A percentile compares a stretch with the other conserved stretches of the same genome.
Evolutionary conservation across 2,329 filamentous ascomycete species (phyloP).

Genomic region (Sclerotinia spermophila): DNA sequence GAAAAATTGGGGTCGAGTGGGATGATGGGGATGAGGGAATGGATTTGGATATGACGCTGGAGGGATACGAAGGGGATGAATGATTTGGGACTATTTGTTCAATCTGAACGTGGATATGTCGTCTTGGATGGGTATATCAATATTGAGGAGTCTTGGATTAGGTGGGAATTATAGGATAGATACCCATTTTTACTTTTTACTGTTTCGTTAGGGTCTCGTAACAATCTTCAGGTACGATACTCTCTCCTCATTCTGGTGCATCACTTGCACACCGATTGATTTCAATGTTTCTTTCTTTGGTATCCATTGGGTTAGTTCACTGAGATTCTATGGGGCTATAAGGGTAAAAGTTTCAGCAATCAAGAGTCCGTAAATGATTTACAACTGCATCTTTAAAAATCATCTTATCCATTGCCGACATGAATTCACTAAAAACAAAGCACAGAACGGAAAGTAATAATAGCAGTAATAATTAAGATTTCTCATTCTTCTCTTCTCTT

Average conservation of each 20-base stretch:
- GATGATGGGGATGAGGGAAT: conserved; percentile 25
- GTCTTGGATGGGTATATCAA: not conserved
- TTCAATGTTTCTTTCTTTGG: not conserved
- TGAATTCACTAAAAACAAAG: not conserved
- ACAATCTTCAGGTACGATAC: not conserved
- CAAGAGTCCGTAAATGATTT: not conserved
- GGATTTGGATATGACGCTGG: conserved; percentile 21
- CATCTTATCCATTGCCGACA: not conserved
- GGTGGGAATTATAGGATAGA: not conserved
- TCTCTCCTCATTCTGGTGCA: not conserved
- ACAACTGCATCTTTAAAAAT: not conserved
- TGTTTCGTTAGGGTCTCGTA: not conserved
- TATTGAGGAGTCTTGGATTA: not conserved
- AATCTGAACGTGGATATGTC: not conserved
- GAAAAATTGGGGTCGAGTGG: conserved; percentile 35
- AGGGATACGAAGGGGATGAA: conserved; percentile 10
- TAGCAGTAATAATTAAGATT: not conserved
- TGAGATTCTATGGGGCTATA: not conserved
- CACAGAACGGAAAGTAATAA: not conserved
- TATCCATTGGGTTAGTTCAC: not conserved
- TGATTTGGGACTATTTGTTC: not conserved
- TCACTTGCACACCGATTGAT: not conserved
- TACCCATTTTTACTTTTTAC: not conserved
- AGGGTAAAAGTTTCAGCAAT: not conserved
- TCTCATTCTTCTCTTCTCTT: not conserved